Conservation (phyloP, 306 rosid genomes). For the Quillaja saponaria region DNA sequence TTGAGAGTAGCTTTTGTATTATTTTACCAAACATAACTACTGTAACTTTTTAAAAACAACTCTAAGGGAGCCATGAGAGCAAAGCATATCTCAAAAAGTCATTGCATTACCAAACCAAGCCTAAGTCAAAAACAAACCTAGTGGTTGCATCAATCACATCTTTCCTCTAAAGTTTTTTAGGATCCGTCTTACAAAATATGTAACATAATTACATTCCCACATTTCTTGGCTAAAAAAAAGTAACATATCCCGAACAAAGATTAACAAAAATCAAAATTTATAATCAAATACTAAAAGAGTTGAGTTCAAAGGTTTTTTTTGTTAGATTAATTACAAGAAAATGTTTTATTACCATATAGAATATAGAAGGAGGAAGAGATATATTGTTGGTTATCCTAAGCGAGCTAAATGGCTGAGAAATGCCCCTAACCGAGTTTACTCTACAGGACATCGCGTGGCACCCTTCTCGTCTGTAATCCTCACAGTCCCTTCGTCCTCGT, state of each 20-base stretch:
- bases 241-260: not conserved
- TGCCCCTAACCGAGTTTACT: conserved; percentile 99
- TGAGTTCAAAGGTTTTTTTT: not conserved
- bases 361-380: conserved; percentile 15
- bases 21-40: too few relatives aligned
- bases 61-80: too few relatives aligned
- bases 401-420: conserved; percentile 98
- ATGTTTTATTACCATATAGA: not conserved
- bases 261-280: not conserved
- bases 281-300: not conserved
- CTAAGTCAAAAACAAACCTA: too few relatives aligned
- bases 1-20: too few relatives aligned
- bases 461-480: conserved; percentile 94
- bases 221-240: not conserved
- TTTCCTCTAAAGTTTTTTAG: too few relatives aligned
- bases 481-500: conserved; percentile 98
- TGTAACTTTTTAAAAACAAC: too few relatives aligned
- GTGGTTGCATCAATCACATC: not conserved
- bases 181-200: not conserved
- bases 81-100: too few relatives aligned
- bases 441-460: conserved; percentile 88
- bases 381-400: conserved; percentile 71
- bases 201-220: not conserved
- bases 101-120: too few relatives aligned
- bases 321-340: not conserved